Conservation (phyloP, 331 rosid genomes). For the Malus hybrid region DNA sequence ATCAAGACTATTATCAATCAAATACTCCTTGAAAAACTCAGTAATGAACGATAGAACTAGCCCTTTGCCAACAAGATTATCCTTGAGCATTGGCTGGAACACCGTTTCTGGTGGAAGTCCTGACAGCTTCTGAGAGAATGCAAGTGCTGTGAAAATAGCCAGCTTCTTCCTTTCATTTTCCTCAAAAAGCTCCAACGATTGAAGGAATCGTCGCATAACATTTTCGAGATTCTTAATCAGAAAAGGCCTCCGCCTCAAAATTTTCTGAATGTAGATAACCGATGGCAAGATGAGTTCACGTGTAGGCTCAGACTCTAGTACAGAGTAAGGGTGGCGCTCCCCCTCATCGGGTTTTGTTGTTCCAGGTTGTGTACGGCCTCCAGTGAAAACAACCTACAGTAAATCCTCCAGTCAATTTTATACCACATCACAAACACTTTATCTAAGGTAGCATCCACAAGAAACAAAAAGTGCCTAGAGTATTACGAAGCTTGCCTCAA, state of each 20-base stretch:
- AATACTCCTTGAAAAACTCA: constrained; percentile 93
- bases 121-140: constrained; percentile 97
- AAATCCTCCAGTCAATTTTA: neutral
- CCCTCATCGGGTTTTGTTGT: constrained; percentile 99
- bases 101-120: constrained; percentile 99
- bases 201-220: constrained; percentile 94
- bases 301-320: constrained; percentile 74
- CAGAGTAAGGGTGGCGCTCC: constrained; percentile 92
- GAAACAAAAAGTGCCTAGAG: neutral
- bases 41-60: constrained; percentile 90
- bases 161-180: constrained; percentile 96
- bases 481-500: constrained; percentile 56
- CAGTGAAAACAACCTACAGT: constrained; percentile 88
- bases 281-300: constrained; percentile 85
- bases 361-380: constrained; percentile 99
- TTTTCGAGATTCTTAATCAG: constrained; percentile 97
- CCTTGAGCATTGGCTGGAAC: constrained; percentile 95
- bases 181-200: constrained; percentile 97
- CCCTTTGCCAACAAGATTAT: constrained; percentile 99
- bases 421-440: neutral
- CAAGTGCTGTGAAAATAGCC: constrained; percentile 99
- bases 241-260: constrained; percentile 89
- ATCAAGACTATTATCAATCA: constrained; percentile 93
- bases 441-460: neutral
- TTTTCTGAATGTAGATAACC: constrained; percentile 88